Evolutionary conservation across 345 rosid genomes (phyloP), one percentile per base, ranked within the genome.

Genomic region (Hypericum androsaemum): DNA sequence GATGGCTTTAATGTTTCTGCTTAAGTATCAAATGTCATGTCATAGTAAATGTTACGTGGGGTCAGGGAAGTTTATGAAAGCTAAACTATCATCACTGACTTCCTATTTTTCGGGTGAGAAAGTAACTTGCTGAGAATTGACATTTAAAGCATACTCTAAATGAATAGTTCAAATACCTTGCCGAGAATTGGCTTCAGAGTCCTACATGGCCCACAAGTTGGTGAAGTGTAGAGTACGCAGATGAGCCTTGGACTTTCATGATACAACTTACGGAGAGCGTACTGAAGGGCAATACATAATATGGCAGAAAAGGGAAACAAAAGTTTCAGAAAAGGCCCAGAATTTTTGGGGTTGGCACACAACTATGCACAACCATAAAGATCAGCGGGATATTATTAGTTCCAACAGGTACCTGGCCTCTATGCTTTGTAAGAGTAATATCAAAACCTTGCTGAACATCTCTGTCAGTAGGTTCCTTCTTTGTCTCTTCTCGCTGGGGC

Each of bases 121-220:
- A 3, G 37, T 38, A 16, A 9, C 45, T 60, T 16, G 39, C n/a
- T 10, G 9, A 12, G 12, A 7, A 1, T 35, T 11, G 47, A 58
- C 37, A 42, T 40, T 15, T 16, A 10, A 50, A 59, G 7, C 39
- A 39, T 22, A 32, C 52, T 12, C n/a, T 32, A 54, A 11, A 38
- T 17, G 48, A 35, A 53, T 53, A 10, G 43, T 47, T 44, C 12
- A 42, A 40, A 6, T 51, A 90, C 98, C 96, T 81, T 83, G 89
- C 80, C 74, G 56, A 87, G 82, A 73, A 90, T 90, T 69, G 96
- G 98, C 80, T 90, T 90, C 68, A 90, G 76, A 46, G 96, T 90
- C 63, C 94, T 75, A 63, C 98, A 90, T 43, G 96, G 98, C 64
- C 98, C 98, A 61, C 98, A 90, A 14, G 96, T 84, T 61, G 95